A percentile compares a stretch with the other conserved stretches of the same genome.
phyloP scores from a whole-genome alignment of 768 basidiomycete genomes.

The Mrakia blollopis region DNA sequence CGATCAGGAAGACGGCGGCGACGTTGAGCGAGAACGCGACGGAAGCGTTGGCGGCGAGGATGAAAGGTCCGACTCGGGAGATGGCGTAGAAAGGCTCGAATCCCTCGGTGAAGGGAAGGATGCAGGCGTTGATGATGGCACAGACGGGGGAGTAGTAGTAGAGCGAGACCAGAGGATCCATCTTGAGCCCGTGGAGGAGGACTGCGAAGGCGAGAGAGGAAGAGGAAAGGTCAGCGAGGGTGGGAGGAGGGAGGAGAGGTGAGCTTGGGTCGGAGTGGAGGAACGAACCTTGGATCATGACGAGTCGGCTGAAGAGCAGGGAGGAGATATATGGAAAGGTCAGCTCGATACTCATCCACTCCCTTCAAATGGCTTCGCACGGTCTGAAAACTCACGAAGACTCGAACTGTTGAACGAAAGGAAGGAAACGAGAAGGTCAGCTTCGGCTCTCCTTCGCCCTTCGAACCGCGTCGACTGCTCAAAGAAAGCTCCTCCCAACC shows the following conservation, averaged over 20 bases:
- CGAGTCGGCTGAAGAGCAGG: slow-evolving; percentile 89
- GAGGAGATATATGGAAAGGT: slow-evolving; percentile 28
- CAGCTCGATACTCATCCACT: too few relatives aligned
- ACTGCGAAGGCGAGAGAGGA: slow-evolving; percentile 43
- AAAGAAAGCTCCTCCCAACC: neutral
- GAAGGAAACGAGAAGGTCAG: neutral
- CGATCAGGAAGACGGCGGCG: slow-evolving; percentile 89
- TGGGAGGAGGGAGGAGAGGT: neutral
- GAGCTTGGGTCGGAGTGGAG: neutral
- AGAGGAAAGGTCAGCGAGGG: neutral
- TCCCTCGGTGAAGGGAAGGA: slow-evolving; percentile 90
- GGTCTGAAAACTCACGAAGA: slow-evolving; percentile 13
- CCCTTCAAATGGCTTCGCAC: neutral
- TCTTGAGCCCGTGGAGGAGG: slow-evolving; percentile 88
- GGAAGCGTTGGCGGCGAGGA: slow-evolving; percentile 75
- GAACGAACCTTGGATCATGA: slow-evolving; percentile 69
- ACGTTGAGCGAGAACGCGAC: slow-evolving; percentile 87
- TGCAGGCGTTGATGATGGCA: slow-evolving; percentile 74
- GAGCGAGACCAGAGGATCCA: slow-evolving; percentile 92
- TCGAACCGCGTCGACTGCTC: neutral
- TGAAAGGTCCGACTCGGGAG: slow-evolving; percentile 56
- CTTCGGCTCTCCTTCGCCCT: neutral
- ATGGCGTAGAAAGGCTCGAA: slow-evolving; percentile 75
- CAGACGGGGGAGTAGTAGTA: slow-evolving; percentile 72
- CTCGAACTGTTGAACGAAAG: slow-evolving; percentile 18